Evolutionary conservation across 805 yeast species (phyloP).

Genomic region (Candida nemodendra): DNA sequence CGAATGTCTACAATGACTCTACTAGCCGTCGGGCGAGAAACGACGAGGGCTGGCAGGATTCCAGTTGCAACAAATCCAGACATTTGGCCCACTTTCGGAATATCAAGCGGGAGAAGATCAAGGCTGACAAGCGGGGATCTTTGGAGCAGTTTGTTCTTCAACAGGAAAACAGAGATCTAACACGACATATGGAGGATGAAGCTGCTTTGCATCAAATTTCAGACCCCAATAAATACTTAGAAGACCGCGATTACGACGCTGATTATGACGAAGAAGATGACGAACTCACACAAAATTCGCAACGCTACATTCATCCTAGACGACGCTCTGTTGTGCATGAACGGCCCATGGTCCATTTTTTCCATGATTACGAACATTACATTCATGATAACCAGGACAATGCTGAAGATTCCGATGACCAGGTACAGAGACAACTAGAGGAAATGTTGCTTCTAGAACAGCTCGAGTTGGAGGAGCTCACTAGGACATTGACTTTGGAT

Average conservation of each 20-base stretch:
- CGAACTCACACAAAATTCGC: conserved; percentile 3
- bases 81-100: conserved; percentile 10
- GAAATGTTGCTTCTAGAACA: conserved; percentile 27
- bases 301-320: too few species aligned
- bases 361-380: neutral
- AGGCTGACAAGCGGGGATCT: conserved; percentile 22
- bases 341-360: too few species aligned
- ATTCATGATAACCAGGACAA: neutral
- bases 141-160: conserved; percentile 28
- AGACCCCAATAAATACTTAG: conserved; percentile 19
- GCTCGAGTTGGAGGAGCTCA: conserved; percentile 31
- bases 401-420: neutral
- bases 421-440: conserved; percentile 27
- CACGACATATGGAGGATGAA: conserved; percentile 15
- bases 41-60: conserved; percentile 3
- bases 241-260: conserved; percentile 25
- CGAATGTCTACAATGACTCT: too few species aligned
- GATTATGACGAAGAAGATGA: conserved; percentile 28
- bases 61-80: too few species aligned
- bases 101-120: conserved; percentile 14
- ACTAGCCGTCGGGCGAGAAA: too few species aligned
- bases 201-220: conserved; percentile 18
- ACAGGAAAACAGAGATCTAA: conserved; percentile 21
- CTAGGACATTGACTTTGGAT: conserved; percentile 21
- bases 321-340: too few species aligned